A percentile compares a stretch with the other conserved stretches of the same genome.
Evolutionary conservation across 805 yeast species (phyloP).

Genomic region (Clavispora vitiphila): DNA sequence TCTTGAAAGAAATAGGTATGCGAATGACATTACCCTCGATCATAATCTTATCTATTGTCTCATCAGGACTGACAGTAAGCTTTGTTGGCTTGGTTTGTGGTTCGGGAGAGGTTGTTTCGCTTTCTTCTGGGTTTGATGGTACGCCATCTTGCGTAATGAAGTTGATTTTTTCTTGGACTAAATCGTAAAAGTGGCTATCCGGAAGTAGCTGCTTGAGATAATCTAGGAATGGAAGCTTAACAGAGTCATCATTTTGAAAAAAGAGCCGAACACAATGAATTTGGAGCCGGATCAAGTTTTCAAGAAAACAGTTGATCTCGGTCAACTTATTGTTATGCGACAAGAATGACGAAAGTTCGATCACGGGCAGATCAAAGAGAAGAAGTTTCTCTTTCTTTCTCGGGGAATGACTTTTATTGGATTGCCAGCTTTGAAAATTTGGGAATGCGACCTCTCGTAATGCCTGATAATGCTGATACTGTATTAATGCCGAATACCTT

Average conservation of each 20-base stretch:
- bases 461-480: conserved; percentile 19
- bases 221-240: conserved; percentile 16
- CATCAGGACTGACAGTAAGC: not conserved
- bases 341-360: conserved; percentile 23
- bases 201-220: conserved; percentile 20
- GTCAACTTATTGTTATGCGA: conserved; percentile 16
- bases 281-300: conserved; percentile 18
- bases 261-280: conserved; percentile 13
- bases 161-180: conserved; percentile 30
- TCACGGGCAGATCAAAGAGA: conserved; percentile 26
- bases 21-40: conserved; percentile 11
- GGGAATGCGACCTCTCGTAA: conserved; percentile 23
- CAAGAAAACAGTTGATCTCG: conserved; percentile 19
- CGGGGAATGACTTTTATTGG: not conserved
- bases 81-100: not conserved
- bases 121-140: not conserved
- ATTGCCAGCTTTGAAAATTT: not conserved
- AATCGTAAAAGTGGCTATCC: conserved; percentile 18
- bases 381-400: not conserved
- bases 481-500: conserved; percentile 3
- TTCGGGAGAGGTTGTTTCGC: not conserved
- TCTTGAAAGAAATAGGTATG: conserved; percentile 13
- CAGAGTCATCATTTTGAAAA: conserved; percentile 3
- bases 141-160: conserved; percentile 16
- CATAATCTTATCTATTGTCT: conserved; percentile 8